Percentiles rank a stretch among this genome's conserved stretches.
These are phyloP conservation scores for Jatropha multifida DNA, from an alignment of 441 rosid genomes.

Conservation along the genomic window DNA sequence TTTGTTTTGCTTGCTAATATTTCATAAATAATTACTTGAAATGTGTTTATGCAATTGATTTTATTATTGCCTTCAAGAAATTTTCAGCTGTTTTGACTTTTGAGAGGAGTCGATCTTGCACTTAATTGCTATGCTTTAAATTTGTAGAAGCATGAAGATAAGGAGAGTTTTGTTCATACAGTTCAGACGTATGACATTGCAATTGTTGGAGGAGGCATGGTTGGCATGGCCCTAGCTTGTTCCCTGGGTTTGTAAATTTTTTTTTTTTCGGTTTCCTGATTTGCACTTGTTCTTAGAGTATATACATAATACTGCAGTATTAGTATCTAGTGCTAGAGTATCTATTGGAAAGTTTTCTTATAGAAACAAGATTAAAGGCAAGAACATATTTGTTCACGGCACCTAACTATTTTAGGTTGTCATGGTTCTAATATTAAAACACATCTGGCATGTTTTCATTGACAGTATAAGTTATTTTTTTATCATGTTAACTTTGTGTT, in stretches of 20 bases:
- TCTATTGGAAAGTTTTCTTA: too few species aligned
- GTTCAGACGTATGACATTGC: constrained; percentile 71
- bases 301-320: not conserved
- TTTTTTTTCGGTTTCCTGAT: too few species aligned
- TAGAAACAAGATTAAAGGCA: too few species aligned
- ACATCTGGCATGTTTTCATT: constrained; percentile 1
- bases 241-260: constrained; percentile 56
- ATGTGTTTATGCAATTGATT: not conserved
- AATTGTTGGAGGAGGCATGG: constrained; percentile 97
- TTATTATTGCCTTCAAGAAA: not conserved
- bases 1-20: not conserved
- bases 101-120: constrained; percentile 10
- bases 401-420: not conserved
- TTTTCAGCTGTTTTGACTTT: not conserved
- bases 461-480: constrained; percentile 2
- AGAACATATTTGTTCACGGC: not conserved
- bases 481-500: constrained; percentile 20
- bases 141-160: constrained; percentile 37
- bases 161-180: constrained; percentile 27
- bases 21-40: not conserved
- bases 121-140: constrained; percentile 15
- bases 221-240: constrained; percentile 95
- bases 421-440: not conserved
- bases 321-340: not conserved
- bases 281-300: too few species aligned